Evolutionary conservation across 257 asterid genomes (phyloP), one percentile per base, ranked within the genome.

Genomic region (Rubia yunnanensis): DNA sequence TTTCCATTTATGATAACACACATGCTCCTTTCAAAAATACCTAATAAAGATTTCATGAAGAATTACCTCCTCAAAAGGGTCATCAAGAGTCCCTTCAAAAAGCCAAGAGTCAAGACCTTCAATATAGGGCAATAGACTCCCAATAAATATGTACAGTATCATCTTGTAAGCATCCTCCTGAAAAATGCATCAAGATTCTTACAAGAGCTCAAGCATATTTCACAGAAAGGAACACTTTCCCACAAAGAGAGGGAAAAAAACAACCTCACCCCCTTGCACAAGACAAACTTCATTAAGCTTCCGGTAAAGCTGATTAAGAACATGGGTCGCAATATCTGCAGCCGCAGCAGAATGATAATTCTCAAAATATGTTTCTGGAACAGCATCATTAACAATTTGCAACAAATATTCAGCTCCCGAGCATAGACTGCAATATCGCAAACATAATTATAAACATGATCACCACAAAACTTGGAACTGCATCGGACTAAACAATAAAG

Each of bases 81-180:
- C 99, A 68, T 90, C 96, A 67, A 94, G 92, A 62, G 82, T 86
- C 71, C 97, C 99, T 65, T 94, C 95, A 75, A 89, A 94, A 80
- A 90, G 84, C 99, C 97, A 94, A 67, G 96, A 86, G 86, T 90
- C 99, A 63, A 94, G 95, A 70, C 78, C 80, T 83, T 90, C 95
- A 74, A 92, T 83, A 64, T 88, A 94, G 7, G 99, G 99, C 77
- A 89, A 78, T 79, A 90, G 75, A 70, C 84, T 86, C 71, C 90
- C 91, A 26, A 80, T 81, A 44, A 94, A 81, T 67, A 88, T 75
- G 72, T 80, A 85, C 28, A 94, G 91, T 65, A 88, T 69, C 96
- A 94, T 94, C 69, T 82, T 74, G 64, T 84, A 84, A 65, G 94
- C 94, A 80, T 90, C 96, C 84, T 88, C 96, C 98, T 89, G 83